Conservation (phyloP, 441 rosid species). For the Corymbia calophylla region DNA sequence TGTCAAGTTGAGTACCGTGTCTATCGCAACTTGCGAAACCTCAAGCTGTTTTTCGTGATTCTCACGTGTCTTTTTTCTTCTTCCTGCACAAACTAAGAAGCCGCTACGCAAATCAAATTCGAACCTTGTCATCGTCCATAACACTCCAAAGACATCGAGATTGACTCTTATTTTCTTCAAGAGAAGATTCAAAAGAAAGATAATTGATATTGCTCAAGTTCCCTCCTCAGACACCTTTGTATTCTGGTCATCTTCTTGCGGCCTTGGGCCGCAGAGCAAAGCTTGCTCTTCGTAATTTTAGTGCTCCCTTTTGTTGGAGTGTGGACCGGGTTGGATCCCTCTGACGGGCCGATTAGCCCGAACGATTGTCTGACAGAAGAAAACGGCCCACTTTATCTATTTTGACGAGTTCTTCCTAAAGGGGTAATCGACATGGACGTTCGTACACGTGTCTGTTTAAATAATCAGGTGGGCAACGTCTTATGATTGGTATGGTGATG, state of each 20-base stretch:
- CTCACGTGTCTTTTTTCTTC: background rate
- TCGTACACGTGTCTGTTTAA: background rate
- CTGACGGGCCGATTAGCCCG: background rate
- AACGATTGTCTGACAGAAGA: background rate
- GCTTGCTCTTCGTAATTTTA: background rate
- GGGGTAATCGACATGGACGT: background rate
- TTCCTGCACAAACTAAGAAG: background rate
- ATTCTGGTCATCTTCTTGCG: background rate
- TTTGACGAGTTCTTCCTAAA: background rate
- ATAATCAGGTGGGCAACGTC: background rate
- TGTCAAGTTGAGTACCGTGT: background rate
- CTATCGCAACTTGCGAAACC: background rate
- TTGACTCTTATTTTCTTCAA: background rate
- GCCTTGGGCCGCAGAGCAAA: background rate
- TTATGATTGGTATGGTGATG: background rate
- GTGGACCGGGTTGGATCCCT: background rate
- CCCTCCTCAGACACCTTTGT: background rate
- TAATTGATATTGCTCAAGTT: background rate
- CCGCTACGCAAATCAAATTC: background rate
- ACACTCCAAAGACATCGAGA: background rate
- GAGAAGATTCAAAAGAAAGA: background rate
- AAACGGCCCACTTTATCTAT: background rate
- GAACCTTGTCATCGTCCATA: background rate
- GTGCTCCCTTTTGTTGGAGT: background rate
- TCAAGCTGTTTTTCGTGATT: background rate